Evolutionary conservation across 805 yeast genomes (phyloP).

Genomic region (Vanderwaltozyma verrucispora): DNA sequence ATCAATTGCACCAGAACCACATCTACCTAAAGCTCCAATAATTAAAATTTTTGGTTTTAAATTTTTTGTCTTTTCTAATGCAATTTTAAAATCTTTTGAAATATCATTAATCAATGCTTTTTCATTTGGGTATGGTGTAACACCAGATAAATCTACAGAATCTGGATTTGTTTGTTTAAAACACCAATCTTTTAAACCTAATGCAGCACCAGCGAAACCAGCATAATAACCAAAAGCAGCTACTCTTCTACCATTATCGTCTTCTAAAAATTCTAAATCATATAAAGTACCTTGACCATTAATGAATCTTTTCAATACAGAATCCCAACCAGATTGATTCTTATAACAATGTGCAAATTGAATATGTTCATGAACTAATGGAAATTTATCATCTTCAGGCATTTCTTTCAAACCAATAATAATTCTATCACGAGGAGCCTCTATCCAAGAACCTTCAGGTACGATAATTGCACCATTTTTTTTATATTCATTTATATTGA

Average conservation of each 20-base stretch:
- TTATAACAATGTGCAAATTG: conserved; percentile 99
- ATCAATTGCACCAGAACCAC: conserved; percentile 95
- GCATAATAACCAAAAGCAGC: conserved; percentile 99
- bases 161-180: conserved; percentile 70
- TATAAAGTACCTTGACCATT: conserved; percentile 84
- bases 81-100: conserved; percentile 44
- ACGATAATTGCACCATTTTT: conserved; percentile 79
- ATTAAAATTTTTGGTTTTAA: conserved; percentile 70
- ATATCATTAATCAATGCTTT: conserved; percentile 62
- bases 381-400: conserved; percentile 84
- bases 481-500: conserved; percentile 63
- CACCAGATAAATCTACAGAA: conserved; percentile 62
- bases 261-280: conserved; percentile 89
- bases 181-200: conserved; percentile 92
- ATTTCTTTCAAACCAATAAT: conserved; percentile 91
- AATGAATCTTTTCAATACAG: conserved; percentile 80
- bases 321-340: conserved; percentile 95
- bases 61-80: conserved; percentile 47
- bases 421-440: conserved; percentile 83
- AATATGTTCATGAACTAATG: conserved; percentile 89
- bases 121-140: conserved; percentile 78
- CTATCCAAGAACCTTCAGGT: conserved; percentile 87
- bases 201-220: conserved; percentile 99
- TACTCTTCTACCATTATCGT: conserved; percentile 93
- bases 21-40: conserved; percentile 97